Conservation (phyloP, 164 flowering plant species). For the Buxus sempervirens region DNA sequence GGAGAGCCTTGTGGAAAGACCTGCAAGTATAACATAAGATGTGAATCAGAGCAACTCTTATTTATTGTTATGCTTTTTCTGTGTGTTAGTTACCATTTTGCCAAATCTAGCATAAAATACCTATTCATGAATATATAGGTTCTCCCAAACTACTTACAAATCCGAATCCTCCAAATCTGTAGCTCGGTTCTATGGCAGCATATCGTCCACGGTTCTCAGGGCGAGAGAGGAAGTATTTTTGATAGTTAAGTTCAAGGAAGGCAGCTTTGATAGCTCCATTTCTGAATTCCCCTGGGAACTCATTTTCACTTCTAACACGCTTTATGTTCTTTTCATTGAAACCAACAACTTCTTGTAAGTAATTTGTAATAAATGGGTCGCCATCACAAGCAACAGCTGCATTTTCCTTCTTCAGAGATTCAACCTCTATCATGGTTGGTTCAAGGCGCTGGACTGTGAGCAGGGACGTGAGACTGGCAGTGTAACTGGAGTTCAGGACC, state of each 20-base stretch:
- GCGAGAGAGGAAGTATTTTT: constrained; percentile 14
- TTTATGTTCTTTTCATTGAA: constrained; percentile 13
- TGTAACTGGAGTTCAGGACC: constrained; percentile 23
- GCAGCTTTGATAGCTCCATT: constrained; percentile 13
- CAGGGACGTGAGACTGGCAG: constrained; percentile 24
- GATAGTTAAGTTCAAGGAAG: constrained; percentile 15
- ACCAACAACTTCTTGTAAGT: constrained; percentile 11
- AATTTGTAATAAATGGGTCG: constrained; percentile 8
- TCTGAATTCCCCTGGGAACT: constrained; percentile 1
- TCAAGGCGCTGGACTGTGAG: constrained; percentile 14
- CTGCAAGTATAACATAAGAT: constrained; percentile 9
- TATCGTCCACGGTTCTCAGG: constrained; percentile 6
- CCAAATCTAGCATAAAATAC: too few species aligned
- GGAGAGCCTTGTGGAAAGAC: constrained; percentile 30
- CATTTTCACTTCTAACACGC: background rate
- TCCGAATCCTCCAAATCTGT: constrained; percentile 20
- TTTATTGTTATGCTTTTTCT: too few species aligned
- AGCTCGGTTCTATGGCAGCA: background rate
- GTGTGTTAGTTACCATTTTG: too few species aligned
- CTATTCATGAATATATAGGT: background rate
- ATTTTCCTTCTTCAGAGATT: background rate
- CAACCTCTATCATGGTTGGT: constrained; percentile 4
- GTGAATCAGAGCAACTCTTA: background rate
- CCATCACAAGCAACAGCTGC: constrained; percentile 13
- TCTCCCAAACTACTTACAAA: constrained; percentile 2